Evolutionary conservation across 2,329 filamentous ascomycete species (phyloP), one percentile per base, ranked within the genome.

Genomic region (Capronia coronata): DNA sequence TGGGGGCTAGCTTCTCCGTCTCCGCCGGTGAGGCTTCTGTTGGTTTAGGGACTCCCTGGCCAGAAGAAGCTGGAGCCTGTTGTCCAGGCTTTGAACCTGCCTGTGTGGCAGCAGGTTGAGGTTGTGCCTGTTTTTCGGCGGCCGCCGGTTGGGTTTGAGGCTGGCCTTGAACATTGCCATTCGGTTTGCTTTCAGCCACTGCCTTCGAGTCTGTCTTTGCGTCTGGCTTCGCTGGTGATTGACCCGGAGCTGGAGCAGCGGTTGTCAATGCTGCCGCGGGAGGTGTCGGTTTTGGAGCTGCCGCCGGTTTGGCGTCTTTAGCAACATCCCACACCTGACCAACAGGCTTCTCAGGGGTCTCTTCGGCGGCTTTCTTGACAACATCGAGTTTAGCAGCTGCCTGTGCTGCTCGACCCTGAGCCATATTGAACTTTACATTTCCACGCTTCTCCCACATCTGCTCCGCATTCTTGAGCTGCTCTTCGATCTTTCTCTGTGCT

Each of bases 291-390:
- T 54, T 46, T 21, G 55, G 37, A 37, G 63, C 58, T 44, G 73
- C 65, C 16, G 67, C 57, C 47, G 77, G 73, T 64, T 80, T 84
- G 9, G 80, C 77, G 46, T 70, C 73, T 68, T 91, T 90, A 0
- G 85, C 89, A 46, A 86, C 71, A 56, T 84, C 82, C 86, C 87
- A 96, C 0, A 96, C 90, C 67, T 96, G 89, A 8, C 73, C 79
- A 2, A 97, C 88, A 0, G 89, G 80, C 64, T 82, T 83, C 61
- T 91, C 76, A 0, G 91, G 91, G 0, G 90, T 96, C 41, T 94
- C 85, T n/a, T 76, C 77, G 0, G 85, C 88, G 10, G 91, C 90
- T 40, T 81, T 86, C 62, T 89, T 79, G 2, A 97, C 86, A 1
- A 93, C 80, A 1, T 79, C 77, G 25, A 94, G 70, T 70, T 93